phyloP scores from a whole-genome alignment of 148 eudicot genomes.

The Rhododendron vialii region DNA sequence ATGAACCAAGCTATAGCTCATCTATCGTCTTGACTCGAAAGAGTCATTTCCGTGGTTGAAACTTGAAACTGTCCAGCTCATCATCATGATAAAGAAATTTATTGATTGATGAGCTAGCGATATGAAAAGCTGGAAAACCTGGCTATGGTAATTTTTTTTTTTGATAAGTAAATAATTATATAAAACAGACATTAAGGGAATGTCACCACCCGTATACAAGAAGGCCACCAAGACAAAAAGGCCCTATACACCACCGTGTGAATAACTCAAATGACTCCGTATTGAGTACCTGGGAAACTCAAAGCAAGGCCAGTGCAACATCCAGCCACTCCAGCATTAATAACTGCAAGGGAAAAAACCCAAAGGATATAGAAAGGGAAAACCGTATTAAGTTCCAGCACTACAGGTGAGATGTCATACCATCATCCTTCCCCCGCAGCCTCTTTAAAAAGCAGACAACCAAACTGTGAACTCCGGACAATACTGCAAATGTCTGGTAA shows the following conservation, averaged over 20 bases:
- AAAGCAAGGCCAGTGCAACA: constrained; percentile 95
- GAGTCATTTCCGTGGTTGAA: background rate
- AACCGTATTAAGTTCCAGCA: background rate
- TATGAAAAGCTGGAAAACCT: background rate
- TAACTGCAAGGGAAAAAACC: constrained; percentile 33
- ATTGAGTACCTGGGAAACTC: constrained; percentile 67
- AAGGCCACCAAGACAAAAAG: too few relatives aligned
- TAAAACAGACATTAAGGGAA: too few relatives aligned
- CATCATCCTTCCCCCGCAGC: constrained; percentile 91
- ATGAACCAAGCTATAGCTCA: background rate
- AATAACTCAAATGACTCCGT: background rate
- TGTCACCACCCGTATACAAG: too few relatives aligned
- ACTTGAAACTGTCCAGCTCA: background rate
- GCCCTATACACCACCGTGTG: too few relatives aligned
- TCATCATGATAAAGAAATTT: background rate
- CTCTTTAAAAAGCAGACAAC: constrained; percentile 83
- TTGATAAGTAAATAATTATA: too few relatives aligned
- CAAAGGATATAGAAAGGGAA: background rate
- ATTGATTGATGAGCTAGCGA: background rate
- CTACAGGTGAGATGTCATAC: constrained; percentile 25
- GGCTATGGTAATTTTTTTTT: background rate
- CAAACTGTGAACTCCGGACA: constrained; percentile 84
- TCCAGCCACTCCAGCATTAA: constrained; percentile 93
- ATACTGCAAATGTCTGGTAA: constrained; percentile 74
- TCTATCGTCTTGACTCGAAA: background rate